Conservation (phyloP, 192 early-diverging fungal genomes). For the Gonapodya sp. region DNA sequence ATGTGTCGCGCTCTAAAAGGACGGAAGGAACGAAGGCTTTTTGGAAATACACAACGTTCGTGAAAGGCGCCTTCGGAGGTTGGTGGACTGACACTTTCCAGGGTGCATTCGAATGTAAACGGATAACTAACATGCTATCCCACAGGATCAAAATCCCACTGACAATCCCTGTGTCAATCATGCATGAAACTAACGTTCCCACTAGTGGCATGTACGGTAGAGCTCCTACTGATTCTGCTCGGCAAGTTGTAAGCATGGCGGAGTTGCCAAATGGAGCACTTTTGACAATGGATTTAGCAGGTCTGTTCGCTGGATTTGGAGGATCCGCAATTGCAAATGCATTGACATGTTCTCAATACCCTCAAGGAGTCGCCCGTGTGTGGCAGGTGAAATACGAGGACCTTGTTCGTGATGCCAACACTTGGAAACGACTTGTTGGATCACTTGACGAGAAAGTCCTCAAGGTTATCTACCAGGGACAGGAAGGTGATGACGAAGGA, state of each 20-base stretch:
- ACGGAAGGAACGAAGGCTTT: constrained; percentile 41
- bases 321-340: too few species aligned
- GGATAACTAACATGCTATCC: not conserved
- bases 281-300: constrained; percentile 38
- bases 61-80: constrained; percentile 37
- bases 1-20: constrained; percentile 20
- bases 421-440: constrained; percentile 53
- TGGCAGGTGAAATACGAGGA: constrained; percentile 48
- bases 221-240: constrained; percentile 28
- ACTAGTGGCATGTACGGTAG: constrained; percentile 27
- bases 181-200: not conserved
- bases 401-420: constrained; percentile 37
- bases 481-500: constrained; percentile 22
- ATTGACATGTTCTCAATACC: not conserved
- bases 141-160: constrained; percentile 22
- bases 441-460: constrained; percentile 36
- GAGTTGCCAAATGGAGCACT: constrained; percentile 42
- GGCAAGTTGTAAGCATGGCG: constrained; percentile 35
- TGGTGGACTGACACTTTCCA: constrained; percentile 18
- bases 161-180: constrained; percentile 24
- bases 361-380: constrained; percentile 39
- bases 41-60: constrained; percentile 42
- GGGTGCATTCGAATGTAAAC: not conserved
- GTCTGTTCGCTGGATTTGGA: not conserved
- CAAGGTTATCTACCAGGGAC: constrained; percentile 43